Evolutionary conservation across 164 flowering plant species (phyloP).

Genomic region (Vitis labrusca): DNA sequence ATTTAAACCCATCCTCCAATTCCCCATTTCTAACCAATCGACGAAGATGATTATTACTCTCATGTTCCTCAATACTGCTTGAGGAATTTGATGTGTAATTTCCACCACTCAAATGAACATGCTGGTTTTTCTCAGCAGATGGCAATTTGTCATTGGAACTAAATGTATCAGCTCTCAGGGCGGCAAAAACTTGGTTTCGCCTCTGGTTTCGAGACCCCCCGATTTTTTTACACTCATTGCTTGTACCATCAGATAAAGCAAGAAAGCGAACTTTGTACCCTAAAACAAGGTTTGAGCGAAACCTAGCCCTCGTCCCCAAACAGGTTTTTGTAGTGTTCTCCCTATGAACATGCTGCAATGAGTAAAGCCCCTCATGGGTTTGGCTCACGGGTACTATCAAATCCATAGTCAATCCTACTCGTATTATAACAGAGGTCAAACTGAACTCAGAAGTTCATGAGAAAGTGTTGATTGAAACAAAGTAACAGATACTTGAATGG

Average conservation of each 20-base stretch:
- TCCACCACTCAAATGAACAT: slow-evolving; percentile 28
- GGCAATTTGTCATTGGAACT: slow-evolving; percentile 39
- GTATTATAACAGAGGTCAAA: not conserved
- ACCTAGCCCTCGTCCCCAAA: slow-evolving; percentile 18
- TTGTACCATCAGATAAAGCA: slow-evolving; percentile 18
- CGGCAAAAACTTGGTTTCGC: slow-evolving; percentile 28
- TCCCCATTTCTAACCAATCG: slow-evolving; percentile 64
- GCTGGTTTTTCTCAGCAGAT: slow-evolving; percentile 11
- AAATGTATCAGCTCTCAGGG: slow-evolving; percentile 28
- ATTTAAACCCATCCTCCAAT: slow-evolving; percentile 55
- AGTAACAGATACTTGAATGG: not conserved
- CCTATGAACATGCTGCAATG: slow-evolving; percentile 26
- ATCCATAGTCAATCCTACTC: slow-evolving; percentile 42
- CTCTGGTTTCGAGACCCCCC: slow-evolving; percentile 16
- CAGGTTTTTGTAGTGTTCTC: slow-evolving; percentile 11
- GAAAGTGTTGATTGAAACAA: not conserved
- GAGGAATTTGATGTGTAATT: slow-evolving; percentile 15
- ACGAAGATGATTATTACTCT: slow-evolving; percentile 56
- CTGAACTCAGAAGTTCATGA: not conserved
- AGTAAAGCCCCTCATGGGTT: slow-evolving; percentile 50
- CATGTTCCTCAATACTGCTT: slow-evolving; percentile 43
- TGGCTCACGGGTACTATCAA: slow-evolving; percentile 38
- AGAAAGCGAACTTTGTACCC: slow-evolving; percentile 25
- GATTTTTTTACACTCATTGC: slow-evolving; percentile 13
- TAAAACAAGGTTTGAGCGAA: slow-evolving; percentile 12